A percentile compares a stretch with the other conserved stretches of the same genome.
Evolutionary conservation across 2,329 filamentous ascomycete genomes (phyloP).

Genomic region (Cordyceps militaris): DNA sequence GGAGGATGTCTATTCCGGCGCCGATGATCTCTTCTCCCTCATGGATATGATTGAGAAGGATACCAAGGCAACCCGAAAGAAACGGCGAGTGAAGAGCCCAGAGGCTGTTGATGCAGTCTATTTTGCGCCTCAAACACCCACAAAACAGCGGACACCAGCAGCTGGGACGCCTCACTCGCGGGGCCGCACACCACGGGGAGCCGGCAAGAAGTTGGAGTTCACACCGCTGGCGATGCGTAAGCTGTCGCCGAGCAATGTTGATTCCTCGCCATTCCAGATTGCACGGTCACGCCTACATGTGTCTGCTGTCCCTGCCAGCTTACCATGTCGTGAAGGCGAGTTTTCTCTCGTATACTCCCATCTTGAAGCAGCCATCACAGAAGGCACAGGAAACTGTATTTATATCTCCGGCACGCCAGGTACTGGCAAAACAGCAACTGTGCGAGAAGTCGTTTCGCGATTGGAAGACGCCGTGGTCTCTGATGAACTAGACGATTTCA

Average conservation of each 20-base stretch:
- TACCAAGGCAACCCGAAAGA: constrained; percentile 58
- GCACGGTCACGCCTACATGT: constrained; percentile 87
- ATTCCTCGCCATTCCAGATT: constrained; percentile 83
- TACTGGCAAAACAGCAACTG: constrained; percentile 95
- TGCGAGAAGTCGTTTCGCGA: constrained; percentile 85
- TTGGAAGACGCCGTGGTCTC: constrained; percentile 80
- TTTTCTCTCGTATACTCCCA: constrained; percentile 90
- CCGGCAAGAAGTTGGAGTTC: constrained; percentile 75
- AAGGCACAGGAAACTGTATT: constrained; percentile 90
- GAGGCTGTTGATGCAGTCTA: constrained; percentile 27
- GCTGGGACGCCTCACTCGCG: constrained; percentile 27
- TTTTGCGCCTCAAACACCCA: constrained; percentile 30
- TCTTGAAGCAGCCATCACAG: constrained; percentile 86
- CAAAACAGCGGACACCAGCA: constrained; percentile 25
- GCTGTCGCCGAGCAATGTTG: constrained; percentile 65
- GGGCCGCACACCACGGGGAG: constrained; percentile 24
- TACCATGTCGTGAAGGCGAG: constrained; percentile 88
- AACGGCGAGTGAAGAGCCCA: constrained; percentile 25
- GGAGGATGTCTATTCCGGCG: constrained; percentile 74
- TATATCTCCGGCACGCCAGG: constrained; percentile 99
- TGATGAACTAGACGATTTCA: constrained; percentile 95
- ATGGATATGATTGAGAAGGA: constrained; percentile 60
- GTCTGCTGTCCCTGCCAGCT: constrained; percentile 78
- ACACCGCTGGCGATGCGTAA: constrained; percentile 87
- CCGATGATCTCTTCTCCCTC: constrained; percentile 55